phyloP scores from a whole-genome alignment of 2,329 filamentous ascomycete genomes.

The Pseudofabraea citricarpa region DNA sequence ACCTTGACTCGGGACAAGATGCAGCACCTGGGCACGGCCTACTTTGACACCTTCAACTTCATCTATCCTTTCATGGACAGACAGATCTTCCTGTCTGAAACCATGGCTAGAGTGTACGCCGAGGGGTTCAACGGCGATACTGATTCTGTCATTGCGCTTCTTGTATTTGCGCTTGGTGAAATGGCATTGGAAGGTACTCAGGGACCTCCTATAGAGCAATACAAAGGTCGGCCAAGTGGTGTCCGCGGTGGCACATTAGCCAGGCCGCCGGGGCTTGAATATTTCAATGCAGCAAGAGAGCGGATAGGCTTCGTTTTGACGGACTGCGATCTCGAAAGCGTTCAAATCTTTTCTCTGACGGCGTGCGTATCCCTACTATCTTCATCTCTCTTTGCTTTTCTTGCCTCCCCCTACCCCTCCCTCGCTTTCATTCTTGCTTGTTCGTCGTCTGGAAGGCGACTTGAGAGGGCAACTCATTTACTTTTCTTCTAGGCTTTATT shows the following conservation, averaged over 20 bases:
- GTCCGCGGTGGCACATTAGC: slow-evolving; percentile 45
- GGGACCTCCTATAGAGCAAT: slow-evolving; percentile 38
- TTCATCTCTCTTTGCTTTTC: not conserved
- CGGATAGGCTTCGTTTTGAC: slow-evolving; percentile 53
- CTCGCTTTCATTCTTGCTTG: not conserved
- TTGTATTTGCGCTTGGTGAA: slow-evolving; percentile 56
- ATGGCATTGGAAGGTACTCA: slow-evolving; percentile 47
- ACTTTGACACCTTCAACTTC: slow-evolving; percentile 56
- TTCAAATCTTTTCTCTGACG: slow-evolving; percentile 53
- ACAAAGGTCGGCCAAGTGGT: slow-evolving; percentile 43
- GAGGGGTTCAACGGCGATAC: slow-evolving; percentile 45
- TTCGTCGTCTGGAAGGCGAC: not conserved
- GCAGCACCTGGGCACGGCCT: slow-evolving; percentile 45
- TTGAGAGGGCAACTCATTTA: slow-evolving; percentile 1
- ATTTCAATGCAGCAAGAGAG: slow-evolving; percentile 58
- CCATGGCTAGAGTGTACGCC: slow-evolving; percentile 38
- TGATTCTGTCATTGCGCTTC: slow-evolving; percentile 46
- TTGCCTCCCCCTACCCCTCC: not conserved
- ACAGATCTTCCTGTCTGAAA: slow-evolving; percentile 45
- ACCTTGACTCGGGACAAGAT: slow-evolving; percentile 44
- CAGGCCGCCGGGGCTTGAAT: slow-evolving; percentile 49
- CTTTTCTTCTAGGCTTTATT: slow-evolving; percentile 40
- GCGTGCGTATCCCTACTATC: slow-evolving; percentile 39
- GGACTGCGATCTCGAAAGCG: slow-evolving; percentile 51
- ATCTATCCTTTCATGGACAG: slow-evolving; percentile 54